phyloP scores from a whole-genome alignment of 2,329 filamentous ascomycete species.

The Paraphaeosphaeria minitans region DNA sequence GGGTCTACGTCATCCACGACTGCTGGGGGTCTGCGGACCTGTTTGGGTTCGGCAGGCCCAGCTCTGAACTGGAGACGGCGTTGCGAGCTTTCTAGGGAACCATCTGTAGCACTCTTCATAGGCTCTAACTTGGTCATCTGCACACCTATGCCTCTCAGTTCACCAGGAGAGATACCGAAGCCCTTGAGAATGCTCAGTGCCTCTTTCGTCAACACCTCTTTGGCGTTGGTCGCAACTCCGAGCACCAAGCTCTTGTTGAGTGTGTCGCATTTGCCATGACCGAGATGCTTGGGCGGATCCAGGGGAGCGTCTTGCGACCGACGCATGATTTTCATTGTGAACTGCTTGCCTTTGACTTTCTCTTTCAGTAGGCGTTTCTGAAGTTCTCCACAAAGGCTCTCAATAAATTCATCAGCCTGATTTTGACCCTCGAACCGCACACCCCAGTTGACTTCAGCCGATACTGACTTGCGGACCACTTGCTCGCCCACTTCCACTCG shows the following conservation, averaged over 20 bases:
- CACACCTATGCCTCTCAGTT: slow-evolving; percentile 88
- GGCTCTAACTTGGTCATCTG: slow-evolving; percentile 93
- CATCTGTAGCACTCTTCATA: slow-evolving; percentile 64
- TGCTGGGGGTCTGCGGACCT: slow-evolving; percentile 19
- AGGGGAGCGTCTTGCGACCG: slow-evolving; percentile 84
- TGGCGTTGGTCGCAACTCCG: slow-evolving; percentile 81
- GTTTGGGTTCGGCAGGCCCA: slow-evolving; percentile 44
- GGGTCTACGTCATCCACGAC: slow-evolving; percentile 44
- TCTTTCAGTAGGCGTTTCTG: slow-evolving; percentile 81
- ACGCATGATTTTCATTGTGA: slow-evolving; percentile 95
- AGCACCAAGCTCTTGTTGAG: slow-evolving; percentile 88
- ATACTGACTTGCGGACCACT: slow-evolving; percentile 87
- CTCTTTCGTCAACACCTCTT: slow-evolving; percentile 75
- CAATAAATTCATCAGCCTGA: slow-evolving; percentile 92
- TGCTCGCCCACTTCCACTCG: slow-evolving; percentile 83
- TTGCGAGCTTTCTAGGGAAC: slow-evolving; percentile 72
- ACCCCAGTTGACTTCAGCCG: slow-evolving; percentile 97
- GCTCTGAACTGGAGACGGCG: slow-evolving; percentile 74
- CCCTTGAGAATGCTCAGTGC: slow-evolving; percentile 82
- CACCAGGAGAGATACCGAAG: slow-evolving; percentile 84
- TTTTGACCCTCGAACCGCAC: slow-evolving; percentile 89
- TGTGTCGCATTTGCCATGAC: slow-evolving; percentile 92
- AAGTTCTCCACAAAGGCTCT: slow-evolving; percentile 83
- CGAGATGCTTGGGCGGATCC: slow-evolving; percentile 90
- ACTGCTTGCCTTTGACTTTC: slow-evolving; percentile 81